Evolutionary conservation across 371 early-diverging fungal genomes (phyloP).

Genomic region (Actinomortierella wolfii): DNA sequence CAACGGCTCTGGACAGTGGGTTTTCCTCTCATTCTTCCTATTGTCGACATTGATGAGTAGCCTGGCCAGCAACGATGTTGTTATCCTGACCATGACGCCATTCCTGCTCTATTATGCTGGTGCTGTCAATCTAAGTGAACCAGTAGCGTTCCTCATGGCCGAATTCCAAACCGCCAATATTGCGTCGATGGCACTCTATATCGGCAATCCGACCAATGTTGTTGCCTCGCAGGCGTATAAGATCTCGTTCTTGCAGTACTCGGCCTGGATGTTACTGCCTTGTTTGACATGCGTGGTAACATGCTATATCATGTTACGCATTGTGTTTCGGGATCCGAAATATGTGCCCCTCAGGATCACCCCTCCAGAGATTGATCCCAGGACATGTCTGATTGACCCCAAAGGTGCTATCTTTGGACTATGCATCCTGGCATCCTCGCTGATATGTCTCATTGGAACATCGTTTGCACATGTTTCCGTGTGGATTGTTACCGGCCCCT

Average conservation of each 20-base stretch:
- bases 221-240: constrained; percentile 79
- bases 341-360: constrained; percentile 48
- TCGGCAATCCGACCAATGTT: constrained; percentile 88
- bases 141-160: constrained; percentile 70
- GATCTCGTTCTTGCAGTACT: constrained; percentile 74
- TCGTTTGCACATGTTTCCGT: constrained; percentile 69
- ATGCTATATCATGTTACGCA: constrained; percentile 57
- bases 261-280: constrained; percentile 82
- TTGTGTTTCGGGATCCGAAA: constrained; percentile 51
- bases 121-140: constrained; percentile 59
- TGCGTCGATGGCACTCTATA: constrained; percentile 82
- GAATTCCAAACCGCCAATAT: constrained; percentile 76
- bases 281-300: constrained; percentile 60
- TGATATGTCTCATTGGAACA: constrained; percentile 63
- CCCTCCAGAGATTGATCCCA: constrained; percentile 42
- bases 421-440: constrained; percentile 52
- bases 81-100: constrained; percentile 79
- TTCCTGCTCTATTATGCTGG: constrained; percentile 74
- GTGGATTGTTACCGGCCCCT: constrained; percentile 75
- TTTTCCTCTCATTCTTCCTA: constrained; percentile 71
- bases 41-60: constrained; percentile 75
- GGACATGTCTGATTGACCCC: constrained; percentile 57
- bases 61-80: constrained; percentile 83
- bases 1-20: constrained; percentile 57
- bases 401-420: constrained; percentile 64